These are phyloP conservation scores for Breviolum minutum DNA, from an alignment of 73 alveolate genomes.

Conservation along the genomic window DNA sequence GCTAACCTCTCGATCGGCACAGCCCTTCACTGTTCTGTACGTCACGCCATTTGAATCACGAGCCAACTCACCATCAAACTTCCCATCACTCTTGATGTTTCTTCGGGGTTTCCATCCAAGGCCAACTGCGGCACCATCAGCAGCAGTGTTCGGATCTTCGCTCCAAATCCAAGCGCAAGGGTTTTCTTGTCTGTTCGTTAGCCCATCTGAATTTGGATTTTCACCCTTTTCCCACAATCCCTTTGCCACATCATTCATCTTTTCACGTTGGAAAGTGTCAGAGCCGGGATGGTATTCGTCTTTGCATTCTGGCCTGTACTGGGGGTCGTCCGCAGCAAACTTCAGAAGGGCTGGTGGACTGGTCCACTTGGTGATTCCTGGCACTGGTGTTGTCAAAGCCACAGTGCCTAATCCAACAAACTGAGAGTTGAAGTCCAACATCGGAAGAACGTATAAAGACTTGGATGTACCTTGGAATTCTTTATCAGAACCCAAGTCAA, in stretches of 20 bases:
- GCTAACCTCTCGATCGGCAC: not conserved
- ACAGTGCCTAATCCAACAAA: not conserved
- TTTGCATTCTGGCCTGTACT: not conserved
- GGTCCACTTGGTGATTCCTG: not conserved
- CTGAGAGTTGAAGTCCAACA: not conserved
- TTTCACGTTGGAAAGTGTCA: not conserved
- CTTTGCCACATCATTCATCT: not conserved
- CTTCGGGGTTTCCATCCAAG: not conserved
- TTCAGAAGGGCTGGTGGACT: not conserved
- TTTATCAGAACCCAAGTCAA: not conserved
- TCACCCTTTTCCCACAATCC: too few relatives aligned
- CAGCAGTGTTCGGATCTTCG: not conserved
- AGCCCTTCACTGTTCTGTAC: not conserved
- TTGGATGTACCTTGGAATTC: not conserved
- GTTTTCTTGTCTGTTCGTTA: not conserved
- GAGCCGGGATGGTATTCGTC: not conserved
- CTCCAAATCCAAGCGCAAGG: not conserved
- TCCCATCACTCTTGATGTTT: not conserved
- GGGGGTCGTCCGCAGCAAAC: not conserved
- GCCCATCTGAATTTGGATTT: not conserved
- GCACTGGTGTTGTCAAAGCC: not conserved
- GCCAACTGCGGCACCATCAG: not conserved
- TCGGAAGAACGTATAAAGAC: not conserved
- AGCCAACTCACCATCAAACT: not conserved
- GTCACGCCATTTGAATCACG: not conserved